A percentile compares a stretch with the other conserved stretches of the same genome.
Conservation (phyloP, 1,284 basidiomycete species). For the Somion occarium region DNA sequence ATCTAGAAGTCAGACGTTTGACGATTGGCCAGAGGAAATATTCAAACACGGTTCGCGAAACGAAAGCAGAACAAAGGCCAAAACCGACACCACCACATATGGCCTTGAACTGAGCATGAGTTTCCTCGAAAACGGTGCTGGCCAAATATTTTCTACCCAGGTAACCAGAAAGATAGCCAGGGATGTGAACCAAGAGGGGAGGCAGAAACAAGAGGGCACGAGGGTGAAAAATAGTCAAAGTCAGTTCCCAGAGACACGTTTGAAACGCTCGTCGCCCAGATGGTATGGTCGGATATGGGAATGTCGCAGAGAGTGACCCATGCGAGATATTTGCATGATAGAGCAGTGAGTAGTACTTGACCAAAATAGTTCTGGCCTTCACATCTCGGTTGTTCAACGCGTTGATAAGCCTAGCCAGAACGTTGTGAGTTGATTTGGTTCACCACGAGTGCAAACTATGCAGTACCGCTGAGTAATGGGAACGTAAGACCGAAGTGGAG, state of each 20-base stretch:
- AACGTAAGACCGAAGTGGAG: conserved; percentile 74
- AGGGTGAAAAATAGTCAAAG: conserved; percentile 64
- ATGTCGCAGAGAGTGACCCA: conserved; percentile 48
- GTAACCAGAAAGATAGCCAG: conserved; percentile 74
- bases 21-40: neutral
- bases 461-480: conserved; percentile 76
- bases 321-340: conserved; percentile 79
- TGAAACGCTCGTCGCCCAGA: conserved; percentile 65
- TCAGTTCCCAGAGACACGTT: conserved; percentile 71
- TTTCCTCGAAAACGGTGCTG: conserved; percentile 71
- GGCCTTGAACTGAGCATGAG: conserved; percentile 88
- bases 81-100: conserved; percentile 73
- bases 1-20: neutral
- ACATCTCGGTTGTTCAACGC: neutral
- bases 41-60: conserved; percentile 5
- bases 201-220: conserved; percentile 83
- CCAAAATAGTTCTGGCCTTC: conserved; percentile 54
- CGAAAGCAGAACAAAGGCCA: conserved; percentile 42
- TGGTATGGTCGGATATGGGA: conserved; percentile 63
- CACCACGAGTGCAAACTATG: neutral
- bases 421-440: neutral
- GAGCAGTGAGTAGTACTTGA: conserved; percentile 83
- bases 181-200: conserved; percentile 74
- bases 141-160: conserved; percentile 67
- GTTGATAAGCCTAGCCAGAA: neutral